Evolutionary conservation across 2,329 filamentous ascomycete species (phyloP).

Genomic region (Curvularia hawaiiensis): DNA sequence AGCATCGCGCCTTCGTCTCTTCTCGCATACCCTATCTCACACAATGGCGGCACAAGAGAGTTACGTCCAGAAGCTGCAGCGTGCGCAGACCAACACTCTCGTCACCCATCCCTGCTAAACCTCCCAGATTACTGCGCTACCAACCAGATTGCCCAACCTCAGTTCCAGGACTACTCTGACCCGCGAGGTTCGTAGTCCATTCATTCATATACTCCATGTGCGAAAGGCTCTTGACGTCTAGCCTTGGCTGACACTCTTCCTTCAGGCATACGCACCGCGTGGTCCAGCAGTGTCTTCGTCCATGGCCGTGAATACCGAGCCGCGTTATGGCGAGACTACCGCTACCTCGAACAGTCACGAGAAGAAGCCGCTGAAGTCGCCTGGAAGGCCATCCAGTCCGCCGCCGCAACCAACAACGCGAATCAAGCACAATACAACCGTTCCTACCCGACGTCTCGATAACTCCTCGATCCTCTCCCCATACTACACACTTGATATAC

Average conservation of each 20-base stretch:
- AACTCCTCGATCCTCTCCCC: constrained; percentile 2
- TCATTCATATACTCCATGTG: constrained; percentile 1
- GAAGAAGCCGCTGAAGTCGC: constrained; percentile 46
- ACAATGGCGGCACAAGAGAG: constrained; percentile 40
- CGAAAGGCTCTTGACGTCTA: neutral
- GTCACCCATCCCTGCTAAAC: constrained; percentile 17
- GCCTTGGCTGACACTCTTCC: constrained; percentile 18
- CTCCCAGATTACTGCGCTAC: constrained; percentile 39
- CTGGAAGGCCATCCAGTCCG: constrained; percentile 35
- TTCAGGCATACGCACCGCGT: constrained; percentile 43
- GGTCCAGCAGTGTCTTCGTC: constrained; percentile 45
- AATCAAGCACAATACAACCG: constrained; percentile 27
- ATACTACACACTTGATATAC: neutral
- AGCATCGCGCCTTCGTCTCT: constrained; percentile 18
- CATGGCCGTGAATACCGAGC: constrained; percentile 43
- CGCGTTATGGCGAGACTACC: constrained; percentile 44
- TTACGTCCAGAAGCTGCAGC: constrained; percentile 41
- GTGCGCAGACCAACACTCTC: constrained; percentile 26
- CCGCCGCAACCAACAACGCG: constrained; percentile 20
- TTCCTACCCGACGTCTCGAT: constrained; percentile 30
- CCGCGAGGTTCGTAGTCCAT: constrained; percentile 38
- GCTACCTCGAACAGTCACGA: constrained; percentile 44
- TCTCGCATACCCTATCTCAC: constrained; percentile 19
- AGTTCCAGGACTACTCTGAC: constrained; percentile 46
- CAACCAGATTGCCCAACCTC: constrained; percentile 43